Base-by-base conservation (phyloP, 179 eudicot species). In the Nepenthes alata region DNA sequence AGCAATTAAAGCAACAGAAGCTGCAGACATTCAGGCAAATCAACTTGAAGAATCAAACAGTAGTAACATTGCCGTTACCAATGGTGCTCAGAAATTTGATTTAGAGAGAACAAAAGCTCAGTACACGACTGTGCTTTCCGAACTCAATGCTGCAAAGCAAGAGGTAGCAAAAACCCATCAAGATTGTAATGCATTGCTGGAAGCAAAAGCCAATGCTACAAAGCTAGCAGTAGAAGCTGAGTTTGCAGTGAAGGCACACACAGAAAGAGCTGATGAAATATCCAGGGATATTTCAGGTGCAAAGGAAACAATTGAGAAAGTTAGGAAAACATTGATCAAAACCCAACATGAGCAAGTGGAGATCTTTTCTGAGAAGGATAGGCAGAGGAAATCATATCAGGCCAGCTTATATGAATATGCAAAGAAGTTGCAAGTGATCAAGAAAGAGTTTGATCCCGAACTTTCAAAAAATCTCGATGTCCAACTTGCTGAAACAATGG, bases 141-240 rank as follows among this genome's bases (percentile, higher is more conserved):
- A 41, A 41, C 45, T 41, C 45, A 4, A 41, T 41, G 5, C 45
- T 41, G 6, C 45, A 4, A 41, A 4, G 45, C 45, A 41, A 41
- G 45, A 80, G 64, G 80, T 87, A 11, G 80, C 88, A 44, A 82
- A 76, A 64, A 72, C 79, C 11, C 83, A 84, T 56, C 94, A 78
- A 71, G 95, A 80, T 67, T 75, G 63, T 64, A 73, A 77, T 45
- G 70, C 85, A 10, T 73, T 80, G 61, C 48, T 72, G 50, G 83
- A 80, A 70, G 84, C 73, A 35, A 87, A 80, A 74, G 65, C 74
- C 54, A 55, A 61, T 57, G 88, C 95, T 15, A 41, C 57, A 34
- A 83, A 75, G 70, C 85, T 75, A 74, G 80, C 67, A 55, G 75
- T 61, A 57, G 93, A 81, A 70, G 90, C 98, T 53, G 82, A 80